These are phyloP conservation scores for Craterostigma plantagineum DNA, from an alignment of 257 asterid genomes.

Conservation along the genomic window DNA sequence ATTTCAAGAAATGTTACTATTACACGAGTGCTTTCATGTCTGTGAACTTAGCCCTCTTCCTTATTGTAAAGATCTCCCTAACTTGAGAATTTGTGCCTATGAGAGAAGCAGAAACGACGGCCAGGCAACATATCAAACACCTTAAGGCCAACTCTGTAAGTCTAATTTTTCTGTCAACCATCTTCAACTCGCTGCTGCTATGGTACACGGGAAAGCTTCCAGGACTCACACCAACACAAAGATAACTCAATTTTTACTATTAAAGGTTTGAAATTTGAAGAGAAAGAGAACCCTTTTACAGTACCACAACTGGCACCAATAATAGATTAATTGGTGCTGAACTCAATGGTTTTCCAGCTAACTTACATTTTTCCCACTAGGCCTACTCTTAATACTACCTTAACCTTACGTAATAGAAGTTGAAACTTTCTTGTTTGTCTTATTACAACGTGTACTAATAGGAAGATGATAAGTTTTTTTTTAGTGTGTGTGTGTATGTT, in stretches of 20 bases:
- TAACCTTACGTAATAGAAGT: no score
- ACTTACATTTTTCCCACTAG: conserved; percentile 6
- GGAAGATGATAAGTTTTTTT: conserved; percentile 16
- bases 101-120: conserved; percentile 53
- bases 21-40: conserved; percentile 94
- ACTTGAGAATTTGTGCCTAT: conserved; percentile 70
- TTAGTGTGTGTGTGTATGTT: no score
- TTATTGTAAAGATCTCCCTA: conserved; percentile 59
- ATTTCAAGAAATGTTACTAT: no score
- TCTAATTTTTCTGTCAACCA: conserved; percentile 52
- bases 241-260: conserved; percentile 39
- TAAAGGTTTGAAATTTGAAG: neutral
- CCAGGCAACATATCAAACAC: conserved; percentile 49
- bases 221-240: conserved; percentile 95
- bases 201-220: conserved; percentile 78
- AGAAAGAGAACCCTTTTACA: neutral
- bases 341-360: no score
- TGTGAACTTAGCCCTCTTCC: conserved; percentile 72
- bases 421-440: conserved; percentile 14
- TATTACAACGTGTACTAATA: conserved; percentile 7
- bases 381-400: no score
- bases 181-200: conserved; percentile 50
- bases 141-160: conserved; percentile 51
- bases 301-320: no score
- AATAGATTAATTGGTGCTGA: neutral